phyloP scores from a whole-genome alignment of 73 alveolate genomes.

The Stentor roeselii region DNA sequence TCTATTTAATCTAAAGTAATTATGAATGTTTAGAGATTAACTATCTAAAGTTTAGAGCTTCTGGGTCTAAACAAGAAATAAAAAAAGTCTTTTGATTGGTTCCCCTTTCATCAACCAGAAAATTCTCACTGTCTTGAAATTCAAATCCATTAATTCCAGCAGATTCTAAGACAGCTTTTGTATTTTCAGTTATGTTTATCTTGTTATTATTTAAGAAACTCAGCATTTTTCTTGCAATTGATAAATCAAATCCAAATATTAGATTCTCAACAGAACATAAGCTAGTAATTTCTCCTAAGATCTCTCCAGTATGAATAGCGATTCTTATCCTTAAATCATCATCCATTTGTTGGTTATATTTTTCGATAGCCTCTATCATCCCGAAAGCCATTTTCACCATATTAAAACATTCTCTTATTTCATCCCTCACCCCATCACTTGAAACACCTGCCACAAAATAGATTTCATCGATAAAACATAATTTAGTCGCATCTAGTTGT shows the following conservation, averaged over 20 bases:
- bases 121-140: no score
- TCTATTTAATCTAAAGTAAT: no score
- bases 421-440: not conserved
- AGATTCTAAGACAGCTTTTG: not conserved
- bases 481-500: not conserved
- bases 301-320: not conserved
- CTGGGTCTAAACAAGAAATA: no score
- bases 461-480: not conserved
- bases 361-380: not conserved
- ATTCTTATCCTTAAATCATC: not conserved
- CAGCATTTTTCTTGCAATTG: not conserved
- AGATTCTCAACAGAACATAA: not conserved
- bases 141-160: no score
- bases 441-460: not conserved
- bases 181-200: not conserved
- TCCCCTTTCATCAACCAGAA: no score
- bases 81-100: no score
- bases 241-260: not conserved
- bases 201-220: not conserved
- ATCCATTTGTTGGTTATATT: not conserved
- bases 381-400: not conserved
- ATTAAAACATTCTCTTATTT: not conserved
- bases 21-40: no score
- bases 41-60: no score
- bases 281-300: not conserved